Percentiles rank a stretch among this genome's conserved stretches.
These are phyloP conservation scores for Nitzschia sp. DNA, from an alignment of 108 stramenopile species.

Conservation along the genomic window DNA sequence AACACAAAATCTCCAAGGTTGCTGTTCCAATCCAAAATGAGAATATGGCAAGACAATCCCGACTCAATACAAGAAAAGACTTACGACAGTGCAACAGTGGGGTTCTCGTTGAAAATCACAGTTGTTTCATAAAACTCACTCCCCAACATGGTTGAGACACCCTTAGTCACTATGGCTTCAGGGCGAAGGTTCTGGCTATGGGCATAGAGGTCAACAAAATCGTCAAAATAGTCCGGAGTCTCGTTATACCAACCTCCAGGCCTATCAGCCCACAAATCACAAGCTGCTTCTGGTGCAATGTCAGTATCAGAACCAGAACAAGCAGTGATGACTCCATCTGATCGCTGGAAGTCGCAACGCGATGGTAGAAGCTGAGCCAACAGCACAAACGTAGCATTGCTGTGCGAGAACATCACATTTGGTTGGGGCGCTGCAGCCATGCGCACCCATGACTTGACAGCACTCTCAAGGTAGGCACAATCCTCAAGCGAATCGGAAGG, in stretches of 20 bases:
- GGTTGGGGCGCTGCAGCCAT: slow-evolving; percentile 23
- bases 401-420: neutral
- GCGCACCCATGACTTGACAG: slow-evolving; percentile 54
- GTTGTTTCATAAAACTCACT: slow-evolving; percentile 1
- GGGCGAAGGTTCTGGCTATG: slow-evolving; percentile 6
- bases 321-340: slow-evolving; percentile 43
- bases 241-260: neutral
- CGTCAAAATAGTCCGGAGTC: slow-evolving; percentile 23
- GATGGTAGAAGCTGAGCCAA: slow-evolving; percentile 60
- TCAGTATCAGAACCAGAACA: slow-evolving; percentile 13
- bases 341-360: slow-evolving; percentile 57
- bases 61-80: neutral
- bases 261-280: slow-evolving; percentile 20
- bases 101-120: slow-evolving; percentile 38
- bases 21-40: slow-evolving; percentile 4
- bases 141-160: no score
- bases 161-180: slow-evolving; percentile 3
- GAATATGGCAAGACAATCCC: neutral
- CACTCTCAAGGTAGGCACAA: slow-evolving; percentile 54
- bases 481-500: slow-evolving; percentile 34
- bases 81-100: slow-evolving; percentile 23
- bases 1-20: slow-evolving; percentile 41
- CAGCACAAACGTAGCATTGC: slow-evolving; percentile 40
- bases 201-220: neutral
- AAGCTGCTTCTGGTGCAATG: neutral